Evolutionary conservation across 2,329 filamentous ascomycete genomes (phyloP), one percentile per base, ranked within the genome.

Genomic region (Aspergillus versicolor): DNA sequence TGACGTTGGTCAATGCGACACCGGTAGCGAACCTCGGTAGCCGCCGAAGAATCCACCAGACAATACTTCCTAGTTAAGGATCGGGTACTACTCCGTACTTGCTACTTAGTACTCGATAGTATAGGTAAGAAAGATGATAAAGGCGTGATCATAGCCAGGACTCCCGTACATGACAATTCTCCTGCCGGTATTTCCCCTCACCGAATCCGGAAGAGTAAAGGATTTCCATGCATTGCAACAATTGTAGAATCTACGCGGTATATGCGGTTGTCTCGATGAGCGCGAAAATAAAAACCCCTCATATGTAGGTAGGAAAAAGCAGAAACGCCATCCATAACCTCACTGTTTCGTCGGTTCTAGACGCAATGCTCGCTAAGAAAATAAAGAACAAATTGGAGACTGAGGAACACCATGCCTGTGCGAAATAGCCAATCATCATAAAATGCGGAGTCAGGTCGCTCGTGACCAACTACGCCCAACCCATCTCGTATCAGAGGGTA

Each of bases 311-410:
- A 51, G 34, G 38, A 46, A 42, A 57, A 54, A 49, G 53, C 53
- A 37, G 51, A 51, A 57, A 58, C 56, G 59, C 59, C 56, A 43
- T 45, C 37, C 56, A 56, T 34, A 45, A 42, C 53, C 53, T 50
- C 44, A 37, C 22, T 21, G 37, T 41, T 54, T 51, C 50, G 53
- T 48, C 44, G 43, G 27, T 61, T 43, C 49, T 45, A 62, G 62
- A 69, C 67, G 66, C 67, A 67, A 63, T 60, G 67, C 68, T 70
- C 50, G 63, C 66, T 63, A 53, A 54, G 47, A 54, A 45, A 21
- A 45, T 40, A 45, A 56, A 19, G 27, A 48, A 47, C 21, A 42
- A 17, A 40, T 49, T 15, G 42, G 19, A 54, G 21, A 37, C 22
- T 42, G n/a, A 41, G 22, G 37, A 48, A 21, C 17, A 40, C 11